Percentiles rank a stretch among this genome's conserved stretches.
Evolutionary conservation across 306 rosid species (phyloP).

Genomic region (Quercus ilex): DNA sequence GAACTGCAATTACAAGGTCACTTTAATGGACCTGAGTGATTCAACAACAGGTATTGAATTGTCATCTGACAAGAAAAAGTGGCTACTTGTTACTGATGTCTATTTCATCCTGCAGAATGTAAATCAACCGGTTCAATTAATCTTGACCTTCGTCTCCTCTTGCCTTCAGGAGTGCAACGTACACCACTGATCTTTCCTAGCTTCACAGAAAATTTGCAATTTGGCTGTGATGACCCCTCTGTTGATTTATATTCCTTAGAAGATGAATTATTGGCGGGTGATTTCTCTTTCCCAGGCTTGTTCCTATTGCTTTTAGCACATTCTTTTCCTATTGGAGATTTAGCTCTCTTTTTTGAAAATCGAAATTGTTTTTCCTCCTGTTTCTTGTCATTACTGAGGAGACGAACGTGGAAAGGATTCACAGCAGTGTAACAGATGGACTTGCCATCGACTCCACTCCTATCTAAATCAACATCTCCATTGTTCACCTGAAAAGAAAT

Average conservation of each 20-base stretch:
- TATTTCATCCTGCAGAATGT: slow-evolving; percentile 44
- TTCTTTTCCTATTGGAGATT: slow-evolving; percentile 51
- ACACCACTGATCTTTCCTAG: slow-evolving; percentile 43
- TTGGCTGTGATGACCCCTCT: slow-evolving; percentile 29
- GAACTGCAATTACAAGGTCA: not conserved
- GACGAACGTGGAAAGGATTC: slow-evolving; percentile 67
- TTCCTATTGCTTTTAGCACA: slow-evolving; percentile 24
- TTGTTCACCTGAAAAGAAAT: slow-evolving; percentile 75
- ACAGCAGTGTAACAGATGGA: slow-evolving; percentile 56
- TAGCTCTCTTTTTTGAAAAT: slow-evolving; percentile 48
- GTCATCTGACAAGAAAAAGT: not conserved
- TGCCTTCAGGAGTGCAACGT: slow-evolving; percentile 66
- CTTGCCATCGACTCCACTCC: slow-evolving; percentile 35
- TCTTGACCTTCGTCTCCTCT: slow-evolving; percentile 64
- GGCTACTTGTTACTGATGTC: slow-evolving; percentile 1
- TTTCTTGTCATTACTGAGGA: slow-evolving; percentile 42
- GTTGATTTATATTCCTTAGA: slow-evolving; percentile 24
- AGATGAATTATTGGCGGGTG: slow-evolving; percentile 28
- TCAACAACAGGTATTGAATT: slow-evolving; percentile 24
- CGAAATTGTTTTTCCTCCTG: slow-evolving; percentile 22
- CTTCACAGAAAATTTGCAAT: slow-evolving; percentile 53
- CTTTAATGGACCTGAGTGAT: slow-evolving; percentile 23
- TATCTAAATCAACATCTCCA: slow-evolving; percentile 63
- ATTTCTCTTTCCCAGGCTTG: slow-evolving; percentile 27
- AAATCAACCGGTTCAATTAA: slow-evolving; percentile 50